These are phyloP conservation scores for Juglanconis juglandina DNA, from an alignment of 2,329 filamentous ascomycete genomes.

Conservation along the genomic window DNA sequence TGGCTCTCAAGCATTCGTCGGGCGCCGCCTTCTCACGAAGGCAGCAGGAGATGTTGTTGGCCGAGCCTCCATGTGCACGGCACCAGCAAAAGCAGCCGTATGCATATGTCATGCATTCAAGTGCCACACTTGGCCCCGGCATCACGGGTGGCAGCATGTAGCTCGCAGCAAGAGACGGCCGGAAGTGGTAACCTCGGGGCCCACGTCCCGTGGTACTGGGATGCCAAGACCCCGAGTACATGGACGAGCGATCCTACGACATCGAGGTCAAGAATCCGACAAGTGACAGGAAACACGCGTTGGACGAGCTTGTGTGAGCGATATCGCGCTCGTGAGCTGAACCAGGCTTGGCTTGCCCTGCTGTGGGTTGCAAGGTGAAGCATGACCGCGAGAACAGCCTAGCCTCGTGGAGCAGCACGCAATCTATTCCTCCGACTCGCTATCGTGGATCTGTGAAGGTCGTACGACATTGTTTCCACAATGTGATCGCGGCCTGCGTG, in stretches of 20 bases:
- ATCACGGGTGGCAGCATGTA: background rate
- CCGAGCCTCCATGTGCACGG: background rate
- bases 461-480: background rate
- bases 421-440: constrained; percentile 7
- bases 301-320: background rate
- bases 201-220: background rate
- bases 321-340: background rate
- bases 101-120: background rate
- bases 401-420: constrained; percentile 6
- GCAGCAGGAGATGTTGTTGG: background rate
- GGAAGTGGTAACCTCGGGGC: constrained; percentile 12
- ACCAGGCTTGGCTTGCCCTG: background rate
- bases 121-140: background rate
- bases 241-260: background rate
- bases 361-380: background rate
- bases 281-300: background rate
- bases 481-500: background rate
- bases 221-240: constrained; percentile 10
- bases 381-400: background rate
- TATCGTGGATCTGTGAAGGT: background rate
- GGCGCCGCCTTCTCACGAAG: background rate
- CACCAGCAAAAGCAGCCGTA: background rate
- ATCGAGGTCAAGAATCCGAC: background rate
- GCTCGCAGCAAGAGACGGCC: background rate
- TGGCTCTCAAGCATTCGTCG: background rate